Base-by-base conservation (phyloP, 1,284 basidiomycete species). In the Trichosporon sp. region DNA sequence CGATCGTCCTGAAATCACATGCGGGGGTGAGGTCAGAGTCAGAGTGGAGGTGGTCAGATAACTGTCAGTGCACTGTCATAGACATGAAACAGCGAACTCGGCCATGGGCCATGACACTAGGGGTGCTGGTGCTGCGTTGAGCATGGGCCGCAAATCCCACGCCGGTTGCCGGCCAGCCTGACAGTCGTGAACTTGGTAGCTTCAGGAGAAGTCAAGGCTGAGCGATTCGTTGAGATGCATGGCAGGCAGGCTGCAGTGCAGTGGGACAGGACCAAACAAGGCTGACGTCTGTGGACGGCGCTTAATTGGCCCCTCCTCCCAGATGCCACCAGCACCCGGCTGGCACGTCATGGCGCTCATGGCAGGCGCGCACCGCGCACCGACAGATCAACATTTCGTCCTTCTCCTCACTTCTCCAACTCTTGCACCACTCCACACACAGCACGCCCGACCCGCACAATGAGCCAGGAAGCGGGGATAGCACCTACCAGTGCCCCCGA, bases 391-490 rank as follows among this genome's bases (percentile, higher is more conserved):
- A 29, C 49, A 54, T 54, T 29, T 54, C 49, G 49, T n/a, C n/a
- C 27, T 54, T 54, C 49, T 29, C 25, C 49, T 54, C 25, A 54
- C 25, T 54, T 54, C 49, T 29, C 16, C 49, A 54, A 31, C 49
- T 25, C 49, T 31, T 54, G 25, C 14, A 54, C 14, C 49, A n/a
- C 25, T 21, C 49, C 49, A 27, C 25, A 27, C 25, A 16, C 11
- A n/a, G n/a, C 27, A 29, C 16, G 27, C 16, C 7, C 14, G 4
- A n/a, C 56, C 23, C 36, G 9, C 57, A 58, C 10, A 29, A 64
- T 64, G 63, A 64, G 59, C 36, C 34, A 37, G 56, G 63, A 64
- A 27, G 37, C 63, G 33, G 33, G 60, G 27, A 29, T n/a, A 7
- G 16, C 49, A 29, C 25, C 49, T 16, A 54, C 49, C 27, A 54